Conservation (phyloP, 2,329 filamentous ascomycete genomes). For the Didymellaceae sp. region DNA sequence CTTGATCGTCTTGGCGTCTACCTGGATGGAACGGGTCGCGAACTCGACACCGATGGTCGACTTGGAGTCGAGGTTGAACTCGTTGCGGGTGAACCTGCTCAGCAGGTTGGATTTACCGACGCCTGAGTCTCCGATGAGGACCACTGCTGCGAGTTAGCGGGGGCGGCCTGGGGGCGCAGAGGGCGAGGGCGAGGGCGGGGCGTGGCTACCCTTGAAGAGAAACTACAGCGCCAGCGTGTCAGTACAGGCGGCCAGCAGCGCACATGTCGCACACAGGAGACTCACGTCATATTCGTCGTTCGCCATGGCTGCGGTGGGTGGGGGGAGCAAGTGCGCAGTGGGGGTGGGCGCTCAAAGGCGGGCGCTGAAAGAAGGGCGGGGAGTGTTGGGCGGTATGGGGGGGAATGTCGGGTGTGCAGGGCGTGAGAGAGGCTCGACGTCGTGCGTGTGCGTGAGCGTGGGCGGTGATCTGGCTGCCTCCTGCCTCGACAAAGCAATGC, state of each 20-base stretch:
- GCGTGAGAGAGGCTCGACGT: slow-evolving; percentile 8
- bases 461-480: slow-evolving; percentile 33
- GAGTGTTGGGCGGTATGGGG: neutral
- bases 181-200: too few relatives aligned
- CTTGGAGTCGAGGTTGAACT: slow-evolving; percentile 99
- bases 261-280: slow-evolving; percentile 31
- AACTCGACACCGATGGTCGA: slow-evolving; percentile 99
- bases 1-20: slow-evolving; percentile 99
- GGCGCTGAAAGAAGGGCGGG: slow-evolving; percentile 4
- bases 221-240: slow-evolving; percentile 68
- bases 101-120: slow-evolving; percentile 99
- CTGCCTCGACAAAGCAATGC: slow-evolving; percentile 32
- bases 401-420: slow-evolving; percentile 3
- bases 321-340: slow-evolving; percentile 20
- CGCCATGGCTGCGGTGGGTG: slow-evolving; percentile 70
- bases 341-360: slow-evolving; percentile 13
- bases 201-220: slow-evolving; percentile 99
- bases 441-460: slow-evolving; percentile 7
- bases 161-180: slow-evolving; percentile 16
- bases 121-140: slow-evolving; percentile 98
- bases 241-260: slow-evolving; percentile 28
- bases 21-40: slow-evolving; percentile 96
- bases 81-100: slow-evolving; percentile 98
- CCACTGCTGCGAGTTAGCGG: slow-evolving; percentile 66
- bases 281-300: slow-evolving; percentile 99